phyloP scores from a whole-genome alignment of 164 flowering plant genomes.

The Chimonanthus salicifolius region DNA sequence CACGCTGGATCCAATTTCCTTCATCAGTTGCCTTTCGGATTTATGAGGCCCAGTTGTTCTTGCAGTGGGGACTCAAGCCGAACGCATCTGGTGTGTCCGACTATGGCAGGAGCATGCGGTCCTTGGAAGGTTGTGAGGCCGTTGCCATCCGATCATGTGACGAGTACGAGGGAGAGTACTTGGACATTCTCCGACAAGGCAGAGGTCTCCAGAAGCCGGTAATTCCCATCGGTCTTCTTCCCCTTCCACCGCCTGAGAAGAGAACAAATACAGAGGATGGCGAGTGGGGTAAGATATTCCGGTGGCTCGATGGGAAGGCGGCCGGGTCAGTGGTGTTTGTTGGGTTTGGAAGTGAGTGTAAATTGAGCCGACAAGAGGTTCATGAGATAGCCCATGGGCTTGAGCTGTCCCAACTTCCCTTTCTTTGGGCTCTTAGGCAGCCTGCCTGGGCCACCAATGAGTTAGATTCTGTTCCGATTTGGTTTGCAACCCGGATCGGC shows the following conservation, averaged over 20 bases:
- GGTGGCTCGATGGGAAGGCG: slow-evolving; percentile 40
- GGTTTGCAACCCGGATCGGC: slow-evolving; percentile 25
- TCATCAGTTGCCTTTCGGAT: slow-evolving; percentile 10
- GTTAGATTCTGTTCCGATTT: slow-evolving; percentile 21
- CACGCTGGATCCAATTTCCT: slow-evolving; percentile 33
- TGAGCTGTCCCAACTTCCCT: slow-evolving; percentile 17
- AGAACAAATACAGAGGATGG: background rate
- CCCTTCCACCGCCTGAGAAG: slow-evolving; percentile 17
- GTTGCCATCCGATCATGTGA: background rate
- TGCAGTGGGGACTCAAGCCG: background rate
- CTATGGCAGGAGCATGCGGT: too few species aligned
- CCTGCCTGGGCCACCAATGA: slow-evolving; percentile 11
- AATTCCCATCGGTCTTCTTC: slow-evolving; percentile 33
- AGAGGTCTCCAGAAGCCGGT: slow-evolving; percentile 25
- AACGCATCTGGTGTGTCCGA: background rate
- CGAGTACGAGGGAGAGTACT: background rate
- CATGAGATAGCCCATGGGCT: slow-evolving; percentile 31
- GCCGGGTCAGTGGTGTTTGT: slow-evolving; percentile 26
- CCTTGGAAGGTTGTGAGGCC: background rate
- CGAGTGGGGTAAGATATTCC: slow-evolving; percentile 10
- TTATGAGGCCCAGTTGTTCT: background rate
- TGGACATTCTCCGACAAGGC: background rate
- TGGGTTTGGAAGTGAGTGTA: slow-evolving; percentile 38
- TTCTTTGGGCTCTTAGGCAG: slow-evolving; percentile 42
- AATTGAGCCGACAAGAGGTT: slow-evolving; percentile 20